These are phyloP conservation scores for Fragaria ananassa DNA, from an alignment of 306 rosid genomes.

Conservation along the genomic window DNA sequence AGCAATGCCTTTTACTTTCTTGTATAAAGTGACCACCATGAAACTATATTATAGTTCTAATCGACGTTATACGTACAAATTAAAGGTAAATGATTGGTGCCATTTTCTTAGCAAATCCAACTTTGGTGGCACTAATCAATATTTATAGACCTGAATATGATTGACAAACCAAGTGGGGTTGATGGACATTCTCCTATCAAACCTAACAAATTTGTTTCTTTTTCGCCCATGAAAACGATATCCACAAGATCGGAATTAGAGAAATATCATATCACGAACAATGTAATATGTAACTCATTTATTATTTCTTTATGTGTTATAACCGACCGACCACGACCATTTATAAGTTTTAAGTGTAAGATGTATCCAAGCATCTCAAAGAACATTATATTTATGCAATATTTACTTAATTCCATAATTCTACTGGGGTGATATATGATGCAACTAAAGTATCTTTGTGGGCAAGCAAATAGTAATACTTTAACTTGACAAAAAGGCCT, in stretches of 20 bases:
- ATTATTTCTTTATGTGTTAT: too few species aligned
- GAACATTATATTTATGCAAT: too few species aligned
- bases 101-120: slow-evolving; percentile 1
- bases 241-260: background rate
- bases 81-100: background rate
- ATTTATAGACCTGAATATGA: background rate
- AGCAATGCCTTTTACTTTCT: background rate
- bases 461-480: slow-evolving; percentile 1
- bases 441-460: background rate
- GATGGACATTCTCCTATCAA: background rate
- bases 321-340: too few species aligned
- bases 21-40: background rate
- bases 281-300: background rate
- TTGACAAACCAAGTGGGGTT: slow-evolving; percentile 12
- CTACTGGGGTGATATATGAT: background rate
- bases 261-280: background rate
- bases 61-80: too few species aligned
- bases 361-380: too few species aligned
- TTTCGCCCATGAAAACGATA: background rate
- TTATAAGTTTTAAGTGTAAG: too few species aligned
- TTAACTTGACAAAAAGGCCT: background rate
- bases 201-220: background rate
- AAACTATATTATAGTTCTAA: background rate
- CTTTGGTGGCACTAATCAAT: slow-evolving; percentile 8
- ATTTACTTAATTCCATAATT: too few species aligned